These are phyloP conservation scores for Axilococcus clingmanii DNA, from an alignment of 139 green algal genomes.

Conservation along the genomic window DNA sequence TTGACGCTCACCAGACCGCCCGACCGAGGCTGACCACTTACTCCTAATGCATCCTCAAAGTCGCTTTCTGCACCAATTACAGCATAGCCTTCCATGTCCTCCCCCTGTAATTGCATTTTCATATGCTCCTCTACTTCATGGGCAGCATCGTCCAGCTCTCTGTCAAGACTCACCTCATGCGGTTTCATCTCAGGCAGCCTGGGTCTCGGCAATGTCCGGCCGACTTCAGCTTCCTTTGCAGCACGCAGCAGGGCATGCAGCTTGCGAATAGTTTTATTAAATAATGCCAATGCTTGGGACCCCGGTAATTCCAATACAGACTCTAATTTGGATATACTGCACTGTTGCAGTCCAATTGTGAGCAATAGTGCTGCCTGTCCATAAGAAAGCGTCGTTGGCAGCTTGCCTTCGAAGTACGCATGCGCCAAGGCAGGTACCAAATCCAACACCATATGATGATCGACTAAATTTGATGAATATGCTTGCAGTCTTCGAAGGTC, in stretches of 20 bases:
- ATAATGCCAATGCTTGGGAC: constrained; percentile 85
- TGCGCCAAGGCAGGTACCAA: constrained; percentile 65
- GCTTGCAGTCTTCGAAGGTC: constrained; percentile 87
- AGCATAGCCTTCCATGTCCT: constrained; percentile 43
- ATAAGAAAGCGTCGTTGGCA: constrained; percentile 78
- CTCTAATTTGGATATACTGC: constrained; percentile 37
- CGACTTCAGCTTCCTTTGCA: constrained; percentile 57
- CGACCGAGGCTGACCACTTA: constrained; percentile 7
- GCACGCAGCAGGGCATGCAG: constrained; percentile 60
- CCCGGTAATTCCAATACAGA: constrained; percentile 60
- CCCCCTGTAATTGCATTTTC: constrained; percentile 40
- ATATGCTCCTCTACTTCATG: constrained; percentile 32
- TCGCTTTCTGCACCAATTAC: constrained; percentile 42
- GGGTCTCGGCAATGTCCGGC: constrained; percentile 43
- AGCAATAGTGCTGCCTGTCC: constrained; percentile 71
- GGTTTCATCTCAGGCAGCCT: constrained; percentile 22
- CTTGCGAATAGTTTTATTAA: constrained; percentile 88
- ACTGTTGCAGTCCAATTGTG: constrained; percentile 59
- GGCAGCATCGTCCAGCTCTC: constrained; percentile 76
- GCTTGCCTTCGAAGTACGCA: constrained; percentile 64
- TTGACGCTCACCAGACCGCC: constrained; percentile 27
- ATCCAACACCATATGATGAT: constrained; percentile 91
- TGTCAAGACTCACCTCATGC: constrained; percentile 55
- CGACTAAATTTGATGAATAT: constrained; percentile 87
- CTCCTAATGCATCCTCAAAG: constrained; percentile 41